Conservation (phyloP, 2,329 filamentous ascomycete species). For the Fusarium siculi region DNA sequence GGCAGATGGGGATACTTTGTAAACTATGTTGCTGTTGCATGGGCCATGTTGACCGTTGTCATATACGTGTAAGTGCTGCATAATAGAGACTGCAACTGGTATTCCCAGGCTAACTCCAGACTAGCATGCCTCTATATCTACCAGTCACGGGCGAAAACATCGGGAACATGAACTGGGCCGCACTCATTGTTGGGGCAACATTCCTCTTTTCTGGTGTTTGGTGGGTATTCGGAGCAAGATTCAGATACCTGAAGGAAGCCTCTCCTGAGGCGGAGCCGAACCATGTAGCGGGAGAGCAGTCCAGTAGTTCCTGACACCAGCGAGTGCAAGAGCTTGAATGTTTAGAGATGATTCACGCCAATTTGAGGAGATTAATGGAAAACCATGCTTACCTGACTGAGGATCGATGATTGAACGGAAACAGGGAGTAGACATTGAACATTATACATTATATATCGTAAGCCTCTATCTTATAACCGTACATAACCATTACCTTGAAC, state of each 20-base stretch:
- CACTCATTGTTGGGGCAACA: constrained; percentile 3
- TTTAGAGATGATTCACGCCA: background rate
- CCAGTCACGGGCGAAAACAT: constrained; percentile 11
- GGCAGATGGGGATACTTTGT: constrained; percentile 12
- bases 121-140: constrained; percentile 15
- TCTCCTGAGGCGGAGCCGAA: fast-evolving
- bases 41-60: constrained; percentile 2
- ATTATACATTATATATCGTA: too few relatives aligned
- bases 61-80: background rate
- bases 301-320: background rate
- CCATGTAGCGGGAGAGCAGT: fast-evolving
- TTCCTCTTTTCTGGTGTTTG: constrained; percentile 3
- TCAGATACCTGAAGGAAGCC: background rate
- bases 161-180: constrained; percentile 21
- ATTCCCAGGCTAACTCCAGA: too few relatives aligned
- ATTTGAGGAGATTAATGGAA: background rate
- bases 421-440: too few relatives aligned
- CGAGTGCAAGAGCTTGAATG: too few relatives aligned
- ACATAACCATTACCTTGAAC: too few relatives aligned
- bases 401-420: too few relatives aligned
- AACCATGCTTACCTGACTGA: too few relatives aligned
- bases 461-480: too few relatives aligned
- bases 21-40: constrained; percentile 4
- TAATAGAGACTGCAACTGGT: too few relatives aligned
- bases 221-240: constrained; percentile 6